These are phyloP conservation scores for Ceratobasidium sp. DNA, from an alignment of 1,284 basidiomycete genomes.

Conservation along the genomic window DNA sequence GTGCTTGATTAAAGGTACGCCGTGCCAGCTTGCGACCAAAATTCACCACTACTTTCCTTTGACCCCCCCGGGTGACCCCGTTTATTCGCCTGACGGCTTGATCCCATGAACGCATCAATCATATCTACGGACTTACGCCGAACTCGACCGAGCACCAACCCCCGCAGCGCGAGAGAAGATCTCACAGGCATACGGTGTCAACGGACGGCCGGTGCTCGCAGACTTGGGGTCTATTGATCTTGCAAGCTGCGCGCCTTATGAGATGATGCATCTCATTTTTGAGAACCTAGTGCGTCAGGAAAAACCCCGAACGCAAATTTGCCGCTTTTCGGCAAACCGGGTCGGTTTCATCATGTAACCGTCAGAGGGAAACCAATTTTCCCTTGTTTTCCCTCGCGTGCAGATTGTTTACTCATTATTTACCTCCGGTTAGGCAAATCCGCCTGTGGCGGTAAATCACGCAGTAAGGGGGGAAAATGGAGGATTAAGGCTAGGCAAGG, in stretches of 20 bases:
- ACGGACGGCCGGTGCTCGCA: not conserved
- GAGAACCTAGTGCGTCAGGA: conserved; percentile 45
- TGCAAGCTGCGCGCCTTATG: conserved; percentile 46
- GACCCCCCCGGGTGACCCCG: not conserved
- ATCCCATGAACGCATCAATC: not conserved
- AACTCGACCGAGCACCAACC: not conserved
- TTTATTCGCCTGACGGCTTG: not conserved
- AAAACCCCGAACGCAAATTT: no score
- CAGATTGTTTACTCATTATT: no score
- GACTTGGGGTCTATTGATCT: conserved; percentile 15
- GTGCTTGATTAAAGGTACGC: conserved; percentile 5
- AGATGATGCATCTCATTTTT: conserved; percentile 49
- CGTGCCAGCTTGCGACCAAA: not conserved
- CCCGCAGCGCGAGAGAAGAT: not conserved
- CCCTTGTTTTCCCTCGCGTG: no score
- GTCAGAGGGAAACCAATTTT: no score
- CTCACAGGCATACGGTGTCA: not conserved
- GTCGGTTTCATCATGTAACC: not conserved
- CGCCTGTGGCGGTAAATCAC: no score
- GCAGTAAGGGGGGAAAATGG: no score
- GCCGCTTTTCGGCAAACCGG: no score
- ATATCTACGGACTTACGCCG: not conserved
- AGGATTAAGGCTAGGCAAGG: no score
- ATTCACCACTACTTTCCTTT: conserved; percentile 20
- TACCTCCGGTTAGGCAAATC: no score